These are phyloP conservation scores for Rhodotorula diobovata DNA, from an alignment of 768 basidiomycete genomes.

Conservation along the genomic window DNA sequence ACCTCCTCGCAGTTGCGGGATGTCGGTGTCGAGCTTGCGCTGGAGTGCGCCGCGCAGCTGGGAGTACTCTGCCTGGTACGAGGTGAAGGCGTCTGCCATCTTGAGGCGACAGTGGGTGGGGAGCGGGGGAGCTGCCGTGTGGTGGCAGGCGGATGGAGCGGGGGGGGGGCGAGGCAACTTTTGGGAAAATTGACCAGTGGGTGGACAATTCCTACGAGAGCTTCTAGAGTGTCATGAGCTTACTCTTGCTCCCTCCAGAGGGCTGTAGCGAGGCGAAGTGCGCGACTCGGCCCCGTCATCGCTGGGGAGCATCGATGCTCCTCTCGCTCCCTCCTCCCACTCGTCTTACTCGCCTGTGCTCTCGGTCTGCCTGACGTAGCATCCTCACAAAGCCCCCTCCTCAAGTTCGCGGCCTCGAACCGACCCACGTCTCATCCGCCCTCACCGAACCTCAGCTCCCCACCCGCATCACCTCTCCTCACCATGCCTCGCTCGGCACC, in stretches of 20 bases:
- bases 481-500: neutral
- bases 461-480: no score
- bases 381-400: neutral
- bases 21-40: conserved; percentile 47
- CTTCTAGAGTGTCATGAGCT: no score
- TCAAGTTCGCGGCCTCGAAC: neutral
- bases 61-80: conserved; percentile 49
- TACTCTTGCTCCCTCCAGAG: no score
- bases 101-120: fast-evolving
- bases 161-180: no score
- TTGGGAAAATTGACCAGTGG: no score
- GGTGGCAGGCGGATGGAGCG: no score
- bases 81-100: conserved; percentile 4
- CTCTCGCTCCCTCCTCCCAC: no score
- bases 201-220: no score
- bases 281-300: neutral
- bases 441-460: neutral
- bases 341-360: no score
- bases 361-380: neutral
- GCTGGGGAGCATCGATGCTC: no score
- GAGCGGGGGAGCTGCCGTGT: neutral
- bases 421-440: neutral
- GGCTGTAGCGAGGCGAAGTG: no score
- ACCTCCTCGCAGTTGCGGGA: conserved; percentile 48
- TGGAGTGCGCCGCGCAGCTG: conserved; percentile 44